Evolutionary conservation across 805 yeast species (phyloP), one percentile per base, ranked within the genome.

Genomic region (Saturnispora bothae): DNA sequence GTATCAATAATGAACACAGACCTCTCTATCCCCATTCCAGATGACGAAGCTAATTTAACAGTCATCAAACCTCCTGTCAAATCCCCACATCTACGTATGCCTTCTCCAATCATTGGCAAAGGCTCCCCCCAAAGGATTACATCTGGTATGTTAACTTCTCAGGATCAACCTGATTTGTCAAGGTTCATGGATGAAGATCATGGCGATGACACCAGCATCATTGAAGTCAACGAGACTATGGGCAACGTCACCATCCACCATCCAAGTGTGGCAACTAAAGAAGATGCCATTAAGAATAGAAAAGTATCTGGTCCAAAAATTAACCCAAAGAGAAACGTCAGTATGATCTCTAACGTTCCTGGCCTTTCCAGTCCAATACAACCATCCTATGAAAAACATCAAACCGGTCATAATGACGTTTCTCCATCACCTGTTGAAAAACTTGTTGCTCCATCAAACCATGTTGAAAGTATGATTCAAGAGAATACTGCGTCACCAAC

Each of bases 101-200:
- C 50, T 1, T 56, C 62, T 12, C 61, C 61, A 5, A 48, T 58
- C 4, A 48, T 55, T 23, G 58, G 58, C 12, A 48, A 47, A 16
- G 63, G 63, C 1, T 57, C 61, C 3, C 61, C 61, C 9, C 50
- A 48, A 27, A 51, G 65, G 48, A 58, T 61, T 25, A 57, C 63
- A 2, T 59, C 64, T 3, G 65, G 65, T 7, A 60, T 60, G 65
- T 45, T 60, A 14, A 41, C 44, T 7, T 16, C 47, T 1, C 41
- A 43, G 10, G 47, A 48, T 5, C 60, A 54, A 36, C 65, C 65
- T 2, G 58, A 60, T 36, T 43, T 60, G n/a, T 59, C 64, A 3
- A 58, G 56, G 29, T 26, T 38, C 9, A 40, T 43, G 21, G 52
- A 46, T 10, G 49, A 38, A 7, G 47, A 40, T 13, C 43, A 39